Conservation (phyloP, 192 early-diverging fungal genomes). For the Thamnidium elegans region DNA sequence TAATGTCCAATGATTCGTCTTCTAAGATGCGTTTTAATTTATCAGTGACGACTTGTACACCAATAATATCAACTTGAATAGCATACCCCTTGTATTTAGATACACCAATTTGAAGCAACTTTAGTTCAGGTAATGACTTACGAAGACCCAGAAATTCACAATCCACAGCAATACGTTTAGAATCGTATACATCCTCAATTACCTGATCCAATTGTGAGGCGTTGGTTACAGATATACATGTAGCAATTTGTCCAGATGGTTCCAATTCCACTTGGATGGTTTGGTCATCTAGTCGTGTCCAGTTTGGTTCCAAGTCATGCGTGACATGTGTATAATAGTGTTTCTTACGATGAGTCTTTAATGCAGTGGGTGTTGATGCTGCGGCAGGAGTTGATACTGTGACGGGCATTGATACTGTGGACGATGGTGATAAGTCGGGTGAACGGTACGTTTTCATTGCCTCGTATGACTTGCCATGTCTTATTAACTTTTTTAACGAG, state of each 20-base stretch:
- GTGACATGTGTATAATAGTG: neutral
- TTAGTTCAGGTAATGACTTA: conserved; percentile 20
- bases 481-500: conserved; percentile 7
- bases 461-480: conserved; percentile 10
- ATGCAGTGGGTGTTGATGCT: neutral
- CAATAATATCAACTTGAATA: conserved; percentile 21
- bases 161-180: conserved; percentile 21
- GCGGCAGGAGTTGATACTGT: neutral
- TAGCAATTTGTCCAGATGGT: neutral
- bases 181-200: neutral
- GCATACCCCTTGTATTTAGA: conserved; percentile 26
- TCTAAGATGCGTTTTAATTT: conserved; percentile 10
- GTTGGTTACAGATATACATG: conserved; percentile 16
- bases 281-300: conserved; percentile 6
- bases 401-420: neutral
- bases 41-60: neutral
- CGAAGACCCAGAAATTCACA: conserved; percentile 34
- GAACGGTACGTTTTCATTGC: conserved; percentile 8
- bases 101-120: conserved; percentile 31
- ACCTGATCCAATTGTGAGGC: conserved; percentile 18
- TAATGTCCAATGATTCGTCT: neutral
- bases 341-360: neutral
- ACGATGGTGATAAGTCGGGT: neutral
- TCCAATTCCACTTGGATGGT: conserved; percentile 7
- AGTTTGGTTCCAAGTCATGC: conserved; percentile 2